Conservation (phyloP, 495 filamentous ascomycete genomes). For the Xylaria longipes region DNA sequence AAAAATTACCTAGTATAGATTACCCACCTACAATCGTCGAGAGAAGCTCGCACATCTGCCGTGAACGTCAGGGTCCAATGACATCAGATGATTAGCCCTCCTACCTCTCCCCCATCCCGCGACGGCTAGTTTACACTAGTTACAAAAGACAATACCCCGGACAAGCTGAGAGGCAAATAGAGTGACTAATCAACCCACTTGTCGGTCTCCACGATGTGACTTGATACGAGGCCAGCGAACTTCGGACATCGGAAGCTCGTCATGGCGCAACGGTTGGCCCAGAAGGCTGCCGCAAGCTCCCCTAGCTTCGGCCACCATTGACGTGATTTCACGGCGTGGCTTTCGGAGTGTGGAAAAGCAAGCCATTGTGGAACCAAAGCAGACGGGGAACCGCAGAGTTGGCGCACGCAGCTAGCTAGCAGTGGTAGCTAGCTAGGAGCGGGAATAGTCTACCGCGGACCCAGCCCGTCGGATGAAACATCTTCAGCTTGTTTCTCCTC, state of each 20-base stretch:
- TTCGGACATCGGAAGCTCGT: background rate
- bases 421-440: background rate
- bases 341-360: background rate
- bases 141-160: conserved; percentile 9
- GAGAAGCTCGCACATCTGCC: background rate
- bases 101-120: background rate
- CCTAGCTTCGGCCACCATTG: conserved; percentile 17
- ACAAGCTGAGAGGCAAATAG: conserved; percentile 19
- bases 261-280: conserved; percentile 5
- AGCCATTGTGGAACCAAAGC: background rate
- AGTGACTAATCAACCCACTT: background rate
- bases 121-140: background rate
- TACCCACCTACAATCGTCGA: background rate
- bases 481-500: conserved; percentile 3
- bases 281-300: background rate
- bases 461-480: conserved; percentile 14
- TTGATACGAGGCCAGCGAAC: conserved; percentile 11
- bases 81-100: conserved; percentile 4
- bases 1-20: background rate
- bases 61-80: background rate
- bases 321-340: background rate
- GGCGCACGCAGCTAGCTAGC: background rate
- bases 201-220: conserved; percentile 10
- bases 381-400: background rate
- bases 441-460: background rate